A percentile compares a stretch with the other conserved stretches of the same genome.
Evolutionary conservation across 352 stramenopile genomes (phyloP).

Genomic region (Phytophthora kernoviae): DNA sequence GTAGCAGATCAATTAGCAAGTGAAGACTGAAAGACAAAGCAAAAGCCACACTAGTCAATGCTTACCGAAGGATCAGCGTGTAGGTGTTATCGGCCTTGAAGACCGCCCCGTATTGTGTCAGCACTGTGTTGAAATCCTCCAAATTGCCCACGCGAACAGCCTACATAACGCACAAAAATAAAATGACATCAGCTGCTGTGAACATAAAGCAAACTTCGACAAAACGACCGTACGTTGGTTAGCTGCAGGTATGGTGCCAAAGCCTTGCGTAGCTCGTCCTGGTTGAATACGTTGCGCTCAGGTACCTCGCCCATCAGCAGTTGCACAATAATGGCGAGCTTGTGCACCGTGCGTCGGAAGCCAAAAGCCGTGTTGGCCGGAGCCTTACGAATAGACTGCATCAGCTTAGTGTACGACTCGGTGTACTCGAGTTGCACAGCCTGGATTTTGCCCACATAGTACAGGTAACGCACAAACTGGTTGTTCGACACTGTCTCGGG

Average conservation of each 20-base stretch:
- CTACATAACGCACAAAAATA: conserved; percentile 40
- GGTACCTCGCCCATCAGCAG: conserved; percentile 98
- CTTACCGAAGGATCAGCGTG: conserved; percentile 94
- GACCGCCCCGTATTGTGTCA: conserved; percentile 80
- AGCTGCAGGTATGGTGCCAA: conserved; percentile 96
- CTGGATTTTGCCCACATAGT: conserved; percentile 96
- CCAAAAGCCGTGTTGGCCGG: conserved; percentile 95
- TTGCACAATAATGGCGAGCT: conserved; percentile 97
- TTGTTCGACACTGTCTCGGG: conserved; percentile 96
- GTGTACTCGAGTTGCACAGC: conserved; percentile 98
- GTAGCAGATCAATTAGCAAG: conserved; percentile 6
- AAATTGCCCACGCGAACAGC: conserved; percentile 96
- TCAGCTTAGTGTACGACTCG: conserved; percentile 95
- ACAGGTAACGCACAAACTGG: conserved; percentile 98
- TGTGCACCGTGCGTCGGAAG: conserved; percentile 96
- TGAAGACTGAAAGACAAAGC: background rate
- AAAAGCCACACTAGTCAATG: background rate
- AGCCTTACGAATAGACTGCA: conserved; percentile 96
- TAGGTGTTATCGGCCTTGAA: conserved; percentile 96
- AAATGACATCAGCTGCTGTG: background rate
- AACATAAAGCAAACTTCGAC: background rate
- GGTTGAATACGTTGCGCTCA: conserved; percentile 94
- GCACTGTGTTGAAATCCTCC: conserved; percentile 93
- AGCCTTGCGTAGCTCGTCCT: conserved; percentile 87
- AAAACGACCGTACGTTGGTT: conserved; percentile 75